Conservation (phyloP, 192 early-diverging fungal genomes). For the Entomortierella chlamydospora region DNA sequence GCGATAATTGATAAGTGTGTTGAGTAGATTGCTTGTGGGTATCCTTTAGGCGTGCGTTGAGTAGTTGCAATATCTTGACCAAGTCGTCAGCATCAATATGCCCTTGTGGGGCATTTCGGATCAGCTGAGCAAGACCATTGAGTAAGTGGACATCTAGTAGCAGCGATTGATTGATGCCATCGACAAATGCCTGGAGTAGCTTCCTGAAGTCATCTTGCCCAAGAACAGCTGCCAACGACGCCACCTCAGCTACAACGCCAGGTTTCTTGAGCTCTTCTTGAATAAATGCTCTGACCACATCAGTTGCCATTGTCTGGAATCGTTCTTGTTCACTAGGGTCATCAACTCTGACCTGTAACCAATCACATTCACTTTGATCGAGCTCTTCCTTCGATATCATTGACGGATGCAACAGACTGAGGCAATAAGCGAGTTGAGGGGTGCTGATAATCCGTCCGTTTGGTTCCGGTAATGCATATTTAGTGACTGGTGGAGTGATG, state of each 20-base stretch:
- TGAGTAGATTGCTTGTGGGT: background rate
- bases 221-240: background rate
- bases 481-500: no score
- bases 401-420: no score
- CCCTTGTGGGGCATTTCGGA: background rate
- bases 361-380: background rate
- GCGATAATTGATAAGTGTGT: background rate
- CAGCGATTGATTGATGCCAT: background rate
- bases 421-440: no score
- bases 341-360: background rate
- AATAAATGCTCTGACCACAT: background rate
- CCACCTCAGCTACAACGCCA: background rate
- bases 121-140: background rate
- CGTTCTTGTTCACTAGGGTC: conserved; percentile 1
- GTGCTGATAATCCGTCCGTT: no score
- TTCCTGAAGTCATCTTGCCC: background rate
- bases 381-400: no score
- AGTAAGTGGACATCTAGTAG: background rate
- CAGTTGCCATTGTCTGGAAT: background rate
- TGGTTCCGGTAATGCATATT: no score
- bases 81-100: background rate
- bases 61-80: background rate
- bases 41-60: no score
- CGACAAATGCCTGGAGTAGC: background rate
- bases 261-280: background rate